Conservation (phyloP, 176 grass and related monocot genomes). For the Aegilops tauschii region DNA sequence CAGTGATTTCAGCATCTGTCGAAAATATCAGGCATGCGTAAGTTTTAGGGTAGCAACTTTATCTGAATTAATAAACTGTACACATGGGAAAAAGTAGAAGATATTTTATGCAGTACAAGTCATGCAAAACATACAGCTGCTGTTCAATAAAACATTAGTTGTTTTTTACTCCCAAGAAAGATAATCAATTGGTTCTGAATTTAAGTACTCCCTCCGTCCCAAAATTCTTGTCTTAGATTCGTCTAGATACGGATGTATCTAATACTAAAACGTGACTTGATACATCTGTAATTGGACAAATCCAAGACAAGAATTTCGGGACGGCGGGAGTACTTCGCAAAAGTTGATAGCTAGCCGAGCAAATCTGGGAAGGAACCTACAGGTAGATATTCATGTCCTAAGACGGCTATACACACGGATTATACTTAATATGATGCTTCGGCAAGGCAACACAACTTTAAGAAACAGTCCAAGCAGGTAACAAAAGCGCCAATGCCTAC, state of each 20-base stretch:
- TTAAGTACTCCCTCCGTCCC: not conserved
- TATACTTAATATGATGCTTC: constrained; percentile 9
- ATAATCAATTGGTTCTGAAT: not conserved
- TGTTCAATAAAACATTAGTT: not conserved
- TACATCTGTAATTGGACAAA: no score
- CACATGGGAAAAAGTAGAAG: not conserved
- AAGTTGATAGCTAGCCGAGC: not conserved
- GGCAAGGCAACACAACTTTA: not conserved
- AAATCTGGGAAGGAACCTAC: constrained; percentile 5
- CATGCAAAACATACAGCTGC: not conserved
- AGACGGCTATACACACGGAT: not conserved
- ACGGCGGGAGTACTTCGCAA: not conserved
- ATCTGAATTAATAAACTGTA: not conserved
- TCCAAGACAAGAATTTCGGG: no score
- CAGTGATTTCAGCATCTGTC: constrained; percentile 67
- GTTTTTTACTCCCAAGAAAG: not conserved
- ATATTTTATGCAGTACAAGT: not conserved
- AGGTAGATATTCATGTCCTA: constrained; percentile 3
- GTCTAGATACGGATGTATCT: no score
- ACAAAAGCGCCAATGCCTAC: not conserved
- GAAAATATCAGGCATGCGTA: not conserved
- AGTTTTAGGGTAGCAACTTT: constrained; percentile 1
- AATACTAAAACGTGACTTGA: no score
- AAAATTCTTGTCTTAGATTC: no score
- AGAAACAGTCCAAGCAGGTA: not conserved